Base-by-base conservation (phyloP, 495 filamentous ascomycete species). In the Viridothelium virens region DNA sequence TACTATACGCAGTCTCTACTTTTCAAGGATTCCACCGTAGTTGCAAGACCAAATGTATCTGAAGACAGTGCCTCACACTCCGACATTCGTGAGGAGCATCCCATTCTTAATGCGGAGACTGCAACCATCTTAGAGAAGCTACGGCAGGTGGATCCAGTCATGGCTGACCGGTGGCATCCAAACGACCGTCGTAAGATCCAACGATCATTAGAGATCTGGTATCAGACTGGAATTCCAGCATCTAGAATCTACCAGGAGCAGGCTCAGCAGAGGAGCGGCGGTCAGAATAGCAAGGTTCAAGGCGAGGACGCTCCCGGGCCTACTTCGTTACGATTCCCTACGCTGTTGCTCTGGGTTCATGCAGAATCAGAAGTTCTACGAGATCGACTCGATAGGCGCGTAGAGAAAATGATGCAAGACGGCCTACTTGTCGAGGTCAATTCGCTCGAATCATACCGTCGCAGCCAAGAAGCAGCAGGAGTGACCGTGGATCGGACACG, bases 91-190 rank as follows among this genome's bases (percentile, higher is more conserved):
- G 81, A 83, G 68, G 25, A 5, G 4, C 90, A 87, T 73, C 86
- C 91, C 0, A 90, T 97, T 25, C 81, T 97, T 2, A 79, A 86
- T 63, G 85, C 81, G 12, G 75, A 86, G 1, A 87, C 90, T 1
- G 85, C 90, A 44, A 79, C 82, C 7, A 85, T 97, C 47, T 76
- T 95, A 50, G 77, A 85, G 41, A 85, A 88, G 70, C 78, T 97
- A 64, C 80, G 79, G 63, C 83, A 89, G 71, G 87, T 97, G 0
- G 95, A 99, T 75, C 94, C 94, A 2, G 77, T 81, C 3, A 96
- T 97, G 87, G 95, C 95, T 16, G 82, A 86, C 63, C 82, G 87
- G 61, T 99, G 95, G 95, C 95, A 99, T 74, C 93, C 93, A 0
- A 91, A 90, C 46, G 95, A 99, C 70, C 78, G 81, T 34, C 87